A percentile compares a stretch with the other conserved stretches of the same genome.
Conservation (phyloP, 2,329 filamentous ascomycete genomes). For the Talaromyces sp. region DNA sequence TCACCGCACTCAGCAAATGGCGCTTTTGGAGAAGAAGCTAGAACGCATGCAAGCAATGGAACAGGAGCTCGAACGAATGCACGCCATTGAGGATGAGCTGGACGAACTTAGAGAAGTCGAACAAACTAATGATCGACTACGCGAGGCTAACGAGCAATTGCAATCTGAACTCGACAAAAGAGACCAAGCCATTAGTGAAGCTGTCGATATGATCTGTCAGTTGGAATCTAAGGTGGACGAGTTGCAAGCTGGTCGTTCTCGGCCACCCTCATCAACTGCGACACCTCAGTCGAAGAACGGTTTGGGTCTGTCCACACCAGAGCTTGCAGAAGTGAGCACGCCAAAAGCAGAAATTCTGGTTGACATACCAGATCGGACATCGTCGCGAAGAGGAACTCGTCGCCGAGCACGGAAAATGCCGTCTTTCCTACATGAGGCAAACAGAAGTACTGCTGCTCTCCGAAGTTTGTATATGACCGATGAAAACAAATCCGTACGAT, state of each 20-base stretch:
- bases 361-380: constrained; percentile 35
- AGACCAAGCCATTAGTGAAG: constrained; percentile 37
- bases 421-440: constrained; percentile 33
- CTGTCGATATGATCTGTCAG: constrained; percentile 38
- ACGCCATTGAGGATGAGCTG: constrained; percentile 27
- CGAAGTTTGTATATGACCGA: constrained; percentile 33
- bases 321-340: constrained; percentile 17
- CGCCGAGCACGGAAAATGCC: constrained; percentile 29
- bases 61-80: constrained; percentile 26
- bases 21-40: constrained; percentile 29
- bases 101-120: constrained; percentile 31
- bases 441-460: constrained; percentile 31
- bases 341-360: constrained; percentile 21
- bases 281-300: constrained; percentile 21
- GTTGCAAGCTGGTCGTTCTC: constrained; percentile 18
- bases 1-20: constrained; percentile 33
- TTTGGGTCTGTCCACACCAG: constrained; percentile 5
- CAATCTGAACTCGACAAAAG: constrained; percentile 33
- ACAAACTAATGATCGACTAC: constrained; percentile 29
- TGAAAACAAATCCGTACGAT: constrained; percentile 20
- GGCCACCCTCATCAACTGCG: constrained; percentile 20
- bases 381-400: constrained; percentile 27
- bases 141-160: constrained; percentile 32
- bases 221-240: constrained; percentile 35
- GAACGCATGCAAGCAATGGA: constrained; percentile 33